These are phyloP conservation scores for Neonectria neomacrospora DNA, from an alignment of 2,329 filamentous ascomycete genomes.

Conservation along the genomic window DNA sequence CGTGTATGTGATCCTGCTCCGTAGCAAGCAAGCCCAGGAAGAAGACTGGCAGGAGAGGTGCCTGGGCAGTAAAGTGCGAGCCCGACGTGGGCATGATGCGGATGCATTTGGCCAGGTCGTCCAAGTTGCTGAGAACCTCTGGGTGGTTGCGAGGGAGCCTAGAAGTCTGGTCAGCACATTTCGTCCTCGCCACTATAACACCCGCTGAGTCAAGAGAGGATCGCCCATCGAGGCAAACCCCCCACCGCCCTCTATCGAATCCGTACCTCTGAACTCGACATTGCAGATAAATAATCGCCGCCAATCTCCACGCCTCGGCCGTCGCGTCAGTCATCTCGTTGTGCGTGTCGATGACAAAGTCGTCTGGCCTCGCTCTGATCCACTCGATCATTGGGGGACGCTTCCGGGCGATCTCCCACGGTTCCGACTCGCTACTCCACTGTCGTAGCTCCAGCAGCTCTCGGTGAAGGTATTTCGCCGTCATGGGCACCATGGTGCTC, in stretches of 20 bases:
- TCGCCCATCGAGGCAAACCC: background rate
- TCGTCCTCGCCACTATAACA: background rate
- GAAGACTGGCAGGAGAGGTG: conserved; percentile 55
- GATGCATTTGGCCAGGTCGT: conserved; percentile 52
- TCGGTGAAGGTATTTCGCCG: conserved; percentile 41
- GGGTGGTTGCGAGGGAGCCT: conserved; percentile 53
- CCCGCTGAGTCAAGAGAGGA: background rate
- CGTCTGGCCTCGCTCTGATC: conserved; percentile 42
- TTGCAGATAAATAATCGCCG: conserved; percentile 53
- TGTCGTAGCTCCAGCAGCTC: conserved; percentile 49
- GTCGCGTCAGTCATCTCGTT: conserved; percentile 54
- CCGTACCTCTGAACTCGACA: conserved; percentile 52
- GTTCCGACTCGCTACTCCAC: conserved; percentile 48
- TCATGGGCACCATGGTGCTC: conserved; percentile 47
- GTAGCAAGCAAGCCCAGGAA: conserved; percentile 53
- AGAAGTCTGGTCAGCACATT: conserved; percentile 21
- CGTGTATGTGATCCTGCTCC: conserved; percentile 39
- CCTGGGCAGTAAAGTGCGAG: conserved; percentile 54
- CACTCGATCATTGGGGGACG: conserved; percentile 41
- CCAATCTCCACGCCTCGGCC: conserved; percentile 55
- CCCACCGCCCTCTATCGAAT: background rate
- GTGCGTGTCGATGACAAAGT: conserved; percentile 43
- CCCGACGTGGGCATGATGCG: conserved; percentile 55
- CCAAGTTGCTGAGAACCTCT: conserved; percentile 47
- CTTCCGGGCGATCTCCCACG: conserved; percentile 35